phyloP scores from a whole-genome alignment of 2,329 filamentous ascomycete genomes.

The Trichothecium sympodiale region DNA sequence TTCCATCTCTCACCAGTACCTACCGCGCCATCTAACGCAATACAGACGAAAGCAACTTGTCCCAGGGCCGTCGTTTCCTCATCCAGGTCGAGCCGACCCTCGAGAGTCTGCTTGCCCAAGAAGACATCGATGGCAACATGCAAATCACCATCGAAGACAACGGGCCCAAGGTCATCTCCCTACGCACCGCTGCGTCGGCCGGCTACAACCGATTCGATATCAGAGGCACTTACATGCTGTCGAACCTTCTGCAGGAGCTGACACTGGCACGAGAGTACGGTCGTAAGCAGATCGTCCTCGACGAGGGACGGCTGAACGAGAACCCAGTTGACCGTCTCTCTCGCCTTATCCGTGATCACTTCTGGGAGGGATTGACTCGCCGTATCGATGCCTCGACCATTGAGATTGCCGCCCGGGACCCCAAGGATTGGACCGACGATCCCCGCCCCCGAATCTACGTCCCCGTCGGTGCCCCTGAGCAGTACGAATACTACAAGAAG shows the following conservation, averaged over 20 bases:
- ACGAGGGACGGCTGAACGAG: constrained; percentile 85
- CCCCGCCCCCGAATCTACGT: constrained; percentile 88
- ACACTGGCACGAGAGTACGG: constrained; percentile 86
- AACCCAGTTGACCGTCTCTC: constrained; percentile 85
- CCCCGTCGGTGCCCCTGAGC: constrained; percentile 71
- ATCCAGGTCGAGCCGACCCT: constrained; percentile 80
- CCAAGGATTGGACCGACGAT: constrained; percentile 91
- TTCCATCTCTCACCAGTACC: neutral
- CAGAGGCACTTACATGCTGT: constrained; percentile 93
- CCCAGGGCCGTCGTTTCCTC: constrained; percentile 64
- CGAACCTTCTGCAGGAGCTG: constrained; percentile 90
- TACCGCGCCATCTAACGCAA: constrained; percentile 2
- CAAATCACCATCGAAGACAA: constrained; percentile 97
- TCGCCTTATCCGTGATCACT: constrained; percentile 77
- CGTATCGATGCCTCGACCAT: constrained; percentile 84
- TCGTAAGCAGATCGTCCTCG: constrained; percentile 78
- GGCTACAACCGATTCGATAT: constrained; percentile 84
- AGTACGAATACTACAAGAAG: constrained; percentile 78
- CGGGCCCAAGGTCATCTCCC: constrained; percentile 79
- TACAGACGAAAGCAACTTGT: constrained; percentile 60
- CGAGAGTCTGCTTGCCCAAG: constrained; percentile 65
- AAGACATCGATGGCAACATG: constrained; percentile 89
- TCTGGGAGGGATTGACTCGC: constrained; percentile 86
- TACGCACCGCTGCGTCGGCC: constrained; percentile 77
- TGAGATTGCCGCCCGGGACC: constrained; percentile 74